Base-by-base conservation (phyloP, 225 moss, liverwort and hornwort species). In the Pleurozium schreberi region DNA sequence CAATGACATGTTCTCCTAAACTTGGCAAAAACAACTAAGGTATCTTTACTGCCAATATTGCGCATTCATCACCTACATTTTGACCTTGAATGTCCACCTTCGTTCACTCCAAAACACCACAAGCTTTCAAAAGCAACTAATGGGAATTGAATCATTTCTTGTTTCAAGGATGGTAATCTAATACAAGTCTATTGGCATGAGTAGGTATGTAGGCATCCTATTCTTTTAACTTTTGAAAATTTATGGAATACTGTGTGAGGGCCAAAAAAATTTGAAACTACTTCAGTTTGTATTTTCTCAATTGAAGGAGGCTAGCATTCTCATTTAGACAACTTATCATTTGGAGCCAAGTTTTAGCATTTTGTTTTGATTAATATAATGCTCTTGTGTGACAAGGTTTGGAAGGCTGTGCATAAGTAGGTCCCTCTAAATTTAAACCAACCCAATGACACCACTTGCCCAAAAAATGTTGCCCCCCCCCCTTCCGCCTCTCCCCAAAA, bases 391-490 rank as follows among this genome's bases (percentile, higher is more conserved):
- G 15, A 70, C 0, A 26, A 6, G 8, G 8, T 40, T 40, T 69
- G 14, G 7, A 42, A 5, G 1, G n/a, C n/a, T n/a, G n/a, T n/a
- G 1, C 14, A 5, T 0, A 25, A 0, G 42, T 43, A 43, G 27
- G 28, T 71, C 18, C 73, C 8, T 73, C 73, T 28, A 73, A 73
- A 73, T 45, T 73, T 47, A 30, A 74, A 18, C 18, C 73, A 74
- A 74, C 0, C 1, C 6, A 47, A 0, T 31, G 49, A 49, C 31
- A 74, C 31, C 18, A 74, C 45, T 2, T 73, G 28, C 12, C 21
- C 4, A 3, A 5, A 22, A 67, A 38, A 22, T 0, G 0, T n/a
- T 69, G 12, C n/a, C n/a, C n/a, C n/a, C n/a, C n/a, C n/a, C n/a
- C n/a, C n/a, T n/a, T n/a, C n/a, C n/a, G n/a, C n/a, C n/a, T n/a